phyloP scores from a whole-genome alignment of 257 asterid genomes.

The Solanum commersonii region DNA sequence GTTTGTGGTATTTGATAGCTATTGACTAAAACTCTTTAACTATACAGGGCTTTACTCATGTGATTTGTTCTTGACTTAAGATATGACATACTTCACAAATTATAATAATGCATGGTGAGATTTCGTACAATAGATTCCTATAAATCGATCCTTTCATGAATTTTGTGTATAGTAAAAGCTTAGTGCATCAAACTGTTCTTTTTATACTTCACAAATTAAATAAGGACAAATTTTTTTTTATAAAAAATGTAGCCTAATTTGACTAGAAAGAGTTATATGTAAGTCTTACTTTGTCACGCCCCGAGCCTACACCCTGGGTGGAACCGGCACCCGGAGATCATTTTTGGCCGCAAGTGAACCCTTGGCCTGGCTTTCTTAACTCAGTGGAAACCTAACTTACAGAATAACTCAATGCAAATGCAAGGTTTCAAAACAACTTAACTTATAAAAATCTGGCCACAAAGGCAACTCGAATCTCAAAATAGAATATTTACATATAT shows the following conservation, averaged over 20 bases:
- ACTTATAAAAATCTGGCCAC: no score
- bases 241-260: background rate
- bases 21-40: background rate
- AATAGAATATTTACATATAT: no score
- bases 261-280: no score
- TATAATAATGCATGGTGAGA: background rate
- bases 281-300: no score
- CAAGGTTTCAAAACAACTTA: no score
- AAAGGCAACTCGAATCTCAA: no score
- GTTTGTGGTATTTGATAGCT: background rate
- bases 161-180: background rate
- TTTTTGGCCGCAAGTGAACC: no score
- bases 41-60: background rate
- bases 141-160: background rate
- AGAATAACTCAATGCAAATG: no score
- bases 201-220: background rate
- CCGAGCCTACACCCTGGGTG: no score
- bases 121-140: background rate
- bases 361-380: no score
- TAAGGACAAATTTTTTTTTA: background rate
- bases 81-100: background rate
- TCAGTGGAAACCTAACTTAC: no score
- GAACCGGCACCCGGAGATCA: no score
- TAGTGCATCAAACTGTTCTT: background rate
- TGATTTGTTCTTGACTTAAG: background rate